Base-by-base conservation (phyloP, 1,139 yeast species). In the Yamadazyma dushanensis region DNA sequence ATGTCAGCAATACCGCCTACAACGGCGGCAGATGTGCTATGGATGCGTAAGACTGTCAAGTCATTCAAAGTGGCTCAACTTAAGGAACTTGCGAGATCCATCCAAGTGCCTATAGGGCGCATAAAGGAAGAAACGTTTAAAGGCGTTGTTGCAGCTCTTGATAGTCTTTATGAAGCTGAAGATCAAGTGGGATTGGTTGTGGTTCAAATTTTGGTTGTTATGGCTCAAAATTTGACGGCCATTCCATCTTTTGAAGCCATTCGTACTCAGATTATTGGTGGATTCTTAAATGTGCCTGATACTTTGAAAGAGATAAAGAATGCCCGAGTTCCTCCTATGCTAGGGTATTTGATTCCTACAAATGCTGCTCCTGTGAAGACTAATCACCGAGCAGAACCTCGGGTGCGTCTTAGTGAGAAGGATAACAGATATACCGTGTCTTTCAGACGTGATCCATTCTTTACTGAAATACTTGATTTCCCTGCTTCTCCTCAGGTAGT, bases 381-480 rank as follows among this genome's bases (percentile, higher is more conserved):
- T 9, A 13, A 23, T 11, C 17, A 14, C 16, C 9, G 13, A 10
- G n/a, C 21, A 3, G 23, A 31, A 21, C 22, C 27, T 3, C n/a
- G n/a, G n/a, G n/a, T n/a, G n/a, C n/a, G n/a, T n/a, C n/a, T n/a
- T n/a, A n/a, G n/a, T n/a, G n/a, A n/a, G n/a, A n/a, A n/a, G n/a
- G n/a, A n/a, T n/a, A n/a, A n/a, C n/a, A n/a, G n/a, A n/a, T 23
- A 23, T 25, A 9, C 5, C 8, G 27, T 18, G 5, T 4, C 5
- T 8, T 25, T 79, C 56, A 57, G 60, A 31, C 69, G 62, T 26
- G 70, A 73, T 30, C 83, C 83, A 2, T 81, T 80, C 52, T 81
- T 68, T 50, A 56, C 52, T 8, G 53, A 76, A 24, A 65, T 65
- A 34, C 56, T 73, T 33, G 50, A 70, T 25, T 54, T 80, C 3